Evolutionary conservation across 2,329 filamentous ascomycete genomes (phyloP).

Genomic region (Neonectria neomacrospora): DNA sequence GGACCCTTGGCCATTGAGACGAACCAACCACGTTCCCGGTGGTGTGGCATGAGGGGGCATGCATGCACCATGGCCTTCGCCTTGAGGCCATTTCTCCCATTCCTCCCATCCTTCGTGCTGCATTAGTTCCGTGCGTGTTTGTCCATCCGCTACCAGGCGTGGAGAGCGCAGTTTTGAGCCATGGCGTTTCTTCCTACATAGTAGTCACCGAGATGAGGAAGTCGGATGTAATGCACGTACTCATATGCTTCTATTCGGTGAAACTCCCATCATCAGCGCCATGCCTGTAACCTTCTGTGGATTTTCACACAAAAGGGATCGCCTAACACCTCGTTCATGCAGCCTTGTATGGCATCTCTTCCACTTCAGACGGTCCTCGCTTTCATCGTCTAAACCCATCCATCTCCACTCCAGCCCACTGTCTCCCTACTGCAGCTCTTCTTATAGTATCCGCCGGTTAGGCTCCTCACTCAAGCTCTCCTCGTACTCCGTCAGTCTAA

Average conservation of each 20-base stretch:
- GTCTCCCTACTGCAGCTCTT: not conserved
- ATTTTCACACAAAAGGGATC: not conserved
- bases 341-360: slow-evolving; percentile 8
- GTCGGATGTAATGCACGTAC: not conserved
- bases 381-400: not conserved
- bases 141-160: not conserved
- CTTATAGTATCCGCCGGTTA: slow-evolving; percentile 25
- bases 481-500: slow-evolving; percentile 82
- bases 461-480: slow-evolving; percentile 54
- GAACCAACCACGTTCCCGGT: not conserved
- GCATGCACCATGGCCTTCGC: no score
- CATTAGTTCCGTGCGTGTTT: not conserved
- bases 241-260: not conserved
- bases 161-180: not conserved
- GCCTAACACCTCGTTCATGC: not conserved
- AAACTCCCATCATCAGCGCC: not conserved
- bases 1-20: not conserved
- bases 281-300: not conserved
- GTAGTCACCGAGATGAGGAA: not conserved
- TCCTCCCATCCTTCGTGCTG: not conserved
- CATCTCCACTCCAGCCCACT: not conserved
- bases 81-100: no score
- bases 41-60: not conserved
- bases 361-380: not conserved
- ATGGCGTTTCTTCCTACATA: not conserved